Conservation (phyloP, 2,329 filamentous ascomycete species). For the Monilinia fructicola region DNA sequence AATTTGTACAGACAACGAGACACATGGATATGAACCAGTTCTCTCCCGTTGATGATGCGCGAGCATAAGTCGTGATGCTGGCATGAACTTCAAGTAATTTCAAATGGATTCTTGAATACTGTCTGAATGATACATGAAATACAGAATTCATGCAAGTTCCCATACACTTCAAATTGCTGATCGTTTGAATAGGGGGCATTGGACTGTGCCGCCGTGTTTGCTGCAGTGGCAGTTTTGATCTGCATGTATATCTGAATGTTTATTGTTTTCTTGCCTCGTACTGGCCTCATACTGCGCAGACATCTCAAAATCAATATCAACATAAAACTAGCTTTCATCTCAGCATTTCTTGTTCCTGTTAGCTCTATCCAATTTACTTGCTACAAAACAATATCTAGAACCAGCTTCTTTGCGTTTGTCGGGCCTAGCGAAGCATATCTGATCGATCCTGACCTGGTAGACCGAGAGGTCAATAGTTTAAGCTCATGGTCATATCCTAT, state of each 20-base stretch:
- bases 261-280: not conserved
- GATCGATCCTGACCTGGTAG: not conserved
- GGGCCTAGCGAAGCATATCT: not conserved
- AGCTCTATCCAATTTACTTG: not conserved
- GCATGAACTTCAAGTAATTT: conserved; percentile 1
- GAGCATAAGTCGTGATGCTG: conserved; percentile 13
- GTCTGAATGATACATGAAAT: not conserved
- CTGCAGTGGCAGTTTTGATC: conserved; percentile 8
- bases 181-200: not conserved
- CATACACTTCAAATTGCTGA: not conserved
- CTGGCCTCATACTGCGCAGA: not conserved
- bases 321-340: not conserved
- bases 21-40: conserved; percentile 8
- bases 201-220: not conserved
- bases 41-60: conserved; percentile 4
- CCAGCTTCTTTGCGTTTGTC: not conserved
- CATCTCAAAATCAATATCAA: conserved; percentile 1
- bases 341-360: too few species aligned
- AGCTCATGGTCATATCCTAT: not conserved
- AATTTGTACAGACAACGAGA: conserved; percentile 5
- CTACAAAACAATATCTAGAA: not conserved
- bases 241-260: not conserved
- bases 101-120: not conserved
- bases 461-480: not conserved
- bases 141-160: not conserved